Conservation (phyloP, 2,329 filamentous ascomycete species). For the Talaromyces sp. region DNA sequence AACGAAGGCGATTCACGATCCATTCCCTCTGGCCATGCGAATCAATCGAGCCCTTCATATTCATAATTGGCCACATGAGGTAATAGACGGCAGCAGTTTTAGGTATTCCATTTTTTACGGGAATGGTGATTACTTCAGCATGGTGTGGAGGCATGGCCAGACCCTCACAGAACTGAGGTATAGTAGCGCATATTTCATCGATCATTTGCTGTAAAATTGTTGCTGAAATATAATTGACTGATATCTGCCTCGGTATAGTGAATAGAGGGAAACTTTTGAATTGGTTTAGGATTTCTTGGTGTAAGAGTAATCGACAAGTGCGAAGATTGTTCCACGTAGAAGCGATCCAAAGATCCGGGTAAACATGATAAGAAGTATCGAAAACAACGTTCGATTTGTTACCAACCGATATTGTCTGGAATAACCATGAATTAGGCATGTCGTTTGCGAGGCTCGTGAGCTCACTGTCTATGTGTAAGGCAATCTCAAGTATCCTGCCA, state of each 20-base stretch:
- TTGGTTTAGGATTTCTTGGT: constrained; percentile 11
- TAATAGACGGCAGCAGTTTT: constrained; percentile 12
- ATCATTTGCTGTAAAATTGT: neutral
- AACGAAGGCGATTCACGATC: constrained; percentile 12
- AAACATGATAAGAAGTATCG: constrained; percentile 8
- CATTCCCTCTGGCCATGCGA: constrained; percentile 8
- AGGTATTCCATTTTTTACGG: constrained; percentile 6
- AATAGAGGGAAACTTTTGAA: neutral
- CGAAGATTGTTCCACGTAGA: constrained; percentile 15
- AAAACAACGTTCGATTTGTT: neutral
- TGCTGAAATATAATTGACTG: neutral
- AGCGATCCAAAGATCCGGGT: constrained; percentile 14
- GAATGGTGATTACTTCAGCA: neutral
- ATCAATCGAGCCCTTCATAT: constrained; percentile 3
- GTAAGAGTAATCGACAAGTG: constrained; percentile 13
- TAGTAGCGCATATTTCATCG: constrained; percentile 5
- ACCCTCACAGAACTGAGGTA: constrained; percentile 6
- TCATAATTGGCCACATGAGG: constrained; percentile 14
- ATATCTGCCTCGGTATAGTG: neutral
- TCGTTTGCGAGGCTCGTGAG: neutral
- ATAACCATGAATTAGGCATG: constrained; percentile 6
- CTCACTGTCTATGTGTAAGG: neutral
- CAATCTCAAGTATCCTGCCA: neutral
- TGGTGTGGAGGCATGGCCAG: neutral
- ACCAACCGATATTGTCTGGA: neutral